A percentile compares a stretch with the other conserved stretches of the same genome.
These are phyloP conservation scores for Paecilomyces formosus DNA, from an alignment of 2,329 filamentous ascomycete genomes.

Conservation along the genomic window DNA sequence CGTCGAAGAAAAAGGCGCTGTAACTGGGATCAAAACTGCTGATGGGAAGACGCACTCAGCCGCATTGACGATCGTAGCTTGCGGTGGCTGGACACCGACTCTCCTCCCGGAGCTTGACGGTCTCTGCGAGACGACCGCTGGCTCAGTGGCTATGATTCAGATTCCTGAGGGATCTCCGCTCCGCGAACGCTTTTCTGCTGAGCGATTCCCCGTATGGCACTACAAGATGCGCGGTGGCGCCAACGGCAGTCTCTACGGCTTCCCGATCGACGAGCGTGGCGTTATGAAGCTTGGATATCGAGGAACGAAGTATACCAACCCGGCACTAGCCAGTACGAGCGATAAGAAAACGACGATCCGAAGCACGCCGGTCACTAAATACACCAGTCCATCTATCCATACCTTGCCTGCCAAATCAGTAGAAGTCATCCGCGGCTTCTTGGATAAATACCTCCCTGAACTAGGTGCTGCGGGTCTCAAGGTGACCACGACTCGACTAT, in stretches of 20 bases:
- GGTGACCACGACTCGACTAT: constrained; percentile 41
- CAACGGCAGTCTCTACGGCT: constrained; percentile 42
- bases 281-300: constrained; percentile 46
- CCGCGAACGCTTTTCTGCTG: constrained; percentile 33
- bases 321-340: constrained; percentile 27
- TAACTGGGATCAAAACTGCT: constrained; percentile 32
- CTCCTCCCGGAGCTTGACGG: constrained; percentile 34
- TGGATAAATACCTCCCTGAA: constrained; percentile 39
- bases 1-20: constrained; percentile 8
- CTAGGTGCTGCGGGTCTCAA: constrained; percentile 27
- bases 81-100: constrained; percentile 39
- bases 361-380: constrained; percentile 36
- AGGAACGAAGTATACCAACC: constrained; percentile 46
- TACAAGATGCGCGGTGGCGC: constrained; percentile 29
- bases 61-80: constrained; percentile 31
- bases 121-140: constrained; percentile 43
- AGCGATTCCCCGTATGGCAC: constrained; percentile 41
- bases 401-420: constrained; percentile 20
- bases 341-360: constrained; percentile 14
- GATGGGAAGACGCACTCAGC: constrained; percentile 29
- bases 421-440: constrained; percentile 23
- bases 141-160: constrained; percentile 38
- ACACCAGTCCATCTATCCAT: constrained; percentile 13
- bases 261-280: constrained; percentile 37
- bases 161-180: constrained; percentile 34